These are phyloP conservation scores for Pichia sp. DNA, from an alignment of 1,139 yeast genomes.

Conservation along the genomic window DNA sequence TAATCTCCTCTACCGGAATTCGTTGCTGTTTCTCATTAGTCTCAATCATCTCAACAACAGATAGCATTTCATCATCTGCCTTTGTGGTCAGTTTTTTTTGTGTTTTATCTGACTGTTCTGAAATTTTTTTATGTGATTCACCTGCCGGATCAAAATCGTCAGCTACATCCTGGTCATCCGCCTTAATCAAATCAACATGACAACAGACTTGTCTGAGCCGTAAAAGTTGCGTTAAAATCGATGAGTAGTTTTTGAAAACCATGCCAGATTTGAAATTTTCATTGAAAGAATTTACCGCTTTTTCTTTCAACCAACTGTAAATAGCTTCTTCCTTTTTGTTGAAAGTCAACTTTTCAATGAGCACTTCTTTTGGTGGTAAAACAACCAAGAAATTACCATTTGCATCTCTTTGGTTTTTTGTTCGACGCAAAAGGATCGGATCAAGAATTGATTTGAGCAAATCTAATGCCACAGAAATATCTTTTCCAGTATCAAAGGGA, in stretches of 20 bases:
- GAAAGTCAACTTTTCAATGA: conserved; percentile 59
- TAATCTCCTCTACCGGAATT: conserved; percentile 18
- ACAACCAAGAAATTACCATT: conserved; percentile 72
- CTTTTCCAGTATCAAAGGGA: conserved; percentile 71
- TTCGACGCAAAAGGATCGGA: conserved; percentile 76
- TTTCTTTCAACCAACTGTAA: conserved; percentile 61
- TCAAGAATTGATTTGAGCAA: conserved; percentile 80
- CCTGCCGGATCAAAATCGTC: conserved; percentile 19
- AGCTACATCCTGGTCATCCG: conserved; percentile 25
- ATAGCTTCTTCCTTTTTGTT: conserved; percentile 57
- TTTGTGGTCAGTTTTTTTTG: conserved; percentile 12
- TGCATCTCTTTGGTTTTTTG: conserved; percentile 72
- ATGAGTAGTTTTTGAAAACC: conserved; percentile 64
- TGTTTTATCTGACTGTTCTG: neutral
- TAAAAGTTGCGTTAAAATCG: conserved; percentile 74
- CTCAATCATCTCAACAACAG: conserved; percentile 19
- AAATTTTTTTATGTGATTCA: neutral
- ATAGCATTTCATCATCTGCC: conserved; percentile 23
- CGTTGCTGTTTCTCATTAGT: conserved; percentile 17
- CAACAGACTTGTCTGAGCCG: conserved; percentile 86
- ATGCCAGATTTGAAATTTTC: conserved; percentile 60
- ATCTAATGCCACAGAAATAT: conserved; percentile 63
- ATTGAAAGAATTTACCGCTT: conserved; percentile 60
- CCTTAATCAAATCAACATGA: conserved; percentile 59
- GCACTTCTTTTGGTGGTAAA: conserved; percentile 69